phyloP scores from a whole-genome alignment of 2,329 filamentous ascomycete species.

The Parastagonospora nodorum region DNA sequence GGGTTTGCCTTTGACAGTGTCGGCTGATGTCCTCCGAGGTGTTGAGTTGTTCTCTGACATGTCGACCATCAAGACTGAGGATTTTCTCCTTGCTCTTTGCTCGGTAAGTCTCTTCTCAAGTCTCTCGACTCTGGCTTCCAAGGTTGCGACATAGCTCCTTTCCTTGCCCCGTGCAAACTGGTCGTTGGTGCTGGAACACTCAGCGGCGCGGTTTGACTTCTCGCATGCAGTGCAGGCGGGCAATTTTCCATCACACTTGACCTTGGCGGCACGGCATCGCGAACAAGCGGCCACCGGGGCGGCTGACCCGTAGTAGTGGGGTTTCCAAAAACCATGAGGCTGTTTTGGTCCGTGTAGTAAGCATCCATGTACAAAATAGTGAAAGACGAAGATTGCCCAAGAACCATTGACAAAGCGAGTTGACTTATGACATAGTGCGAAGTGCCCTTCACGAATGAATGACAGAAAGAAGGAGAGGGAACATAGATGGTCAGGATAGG shows the following conservation, averaged over 20 bases:
- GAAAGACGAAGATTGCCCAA: neutral
- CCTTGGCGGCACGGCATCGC: conserved; percentile 86
- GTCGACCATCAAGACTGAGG: conserved; percentile 71
- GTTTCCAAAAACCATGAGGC: conserved; percentile 56
- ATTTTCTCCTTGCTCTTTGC: conserved; percentile 70
- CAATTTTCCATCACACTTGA: conserved; percentile 96
- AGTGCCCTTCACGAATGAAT: no score
- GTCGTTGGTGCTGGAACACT: conserved; percentile 93
- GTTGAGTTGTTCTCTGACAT: conserved; percentile 53
- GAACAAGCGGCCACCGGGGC: conserved; percentile 82
- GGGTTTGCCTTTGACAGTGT: conserved; percentile 41
- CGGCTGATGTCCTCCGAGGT: conserved; percentile 55
- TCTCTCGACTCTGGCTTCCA: conserved; percentile 90
- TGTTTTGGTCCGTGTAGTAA: conserved; percentile 11
- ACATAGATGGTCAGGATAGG: neutral
- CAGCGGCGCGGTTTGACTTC: conserved; percentile 80
- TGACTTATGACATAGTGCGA: no score
- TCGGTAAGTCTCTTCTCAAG: conserved; percentile 75
- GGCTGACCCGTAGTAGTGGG: conserved; percentile 72
- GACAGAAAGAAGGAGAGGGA: neutral
- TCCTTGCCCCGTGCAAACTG: conserved; percentile 96
- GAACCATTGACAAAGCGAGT: neutral
- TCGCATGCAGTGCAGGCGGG: conserved; percentile 95
- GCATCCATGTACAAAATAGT: conserved; percentile 2
- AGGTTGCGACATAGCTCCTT: conserved; percentile 90